phyloP scores from a whole-genome alignment of 2,329 filamentous ascomycete species.

The Xylaria sp. region DNA sequence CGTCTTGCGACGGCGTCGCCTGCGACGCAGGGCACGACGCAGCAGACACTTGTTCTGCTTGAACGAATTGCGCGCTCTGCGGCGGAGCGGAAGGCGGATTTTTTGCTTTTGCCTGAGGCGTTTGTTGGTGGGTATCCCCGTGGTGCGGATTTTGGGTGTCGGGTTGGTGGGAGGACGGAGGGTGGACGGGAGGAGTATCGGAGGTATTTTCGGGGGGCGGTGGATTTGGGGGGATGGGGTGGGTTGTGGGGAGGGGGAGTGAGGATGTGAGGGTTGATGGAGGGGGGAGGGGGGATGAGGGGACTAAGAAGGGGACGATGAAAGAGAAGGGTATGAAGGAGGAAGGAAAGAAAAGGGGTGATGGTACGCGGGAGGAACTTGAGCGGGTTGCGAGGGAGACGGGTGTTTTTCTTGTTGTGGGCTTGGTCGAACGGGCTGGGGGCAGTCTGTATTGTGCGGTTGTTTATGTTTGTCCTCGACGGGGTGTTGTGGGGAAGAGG shows the following conservation, averaged over 20 bases:
- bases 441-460: constrained; percentile 80
- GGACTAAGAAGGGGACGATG: constrained; percentile 32
- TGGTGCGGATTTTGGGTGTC: constrained; percentile 69
- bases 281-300: constrained; percentile 15
- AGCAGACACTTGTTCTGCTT: constrained; percentile 62
- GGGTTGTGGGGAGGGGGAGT: constrained; percentile 53
- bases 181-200: constrained; percentile 79
- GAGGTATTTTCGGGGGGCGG: constrained; percentile 69
- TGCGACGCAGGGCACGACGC: constrained; percentile 43
- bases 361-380: constrained; percentile 74
- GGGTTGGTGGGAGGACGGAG: constrained; percentile 62
- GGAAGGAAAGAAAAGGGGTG: constrained; percentile 45
- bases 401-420: constrained; percentile 75
- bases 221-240: constrained; percentile 79
- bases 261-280: constrained; percentile 45
- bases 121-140: constrained; percentile 90
- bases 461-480: constrained; percentile 71
- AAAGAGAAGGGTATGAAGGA: constrained; percentile 34
- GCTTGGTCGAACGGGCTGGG: constrained; percentile 71
- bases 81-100: constrained; percentile 49
- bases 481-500: constrained; percentile 75
- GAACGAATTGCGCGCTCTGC: constrained; percentile 58
- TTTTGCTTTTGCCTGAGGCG: constrained; percentile 87
- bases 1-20: constrained; percentile 54
- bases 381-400: constrained; percentile 72